Evolutionary conservation across 768 basidiomycete genomes (phyloP), one percentile per base, ranked within the genome.

Genomic region (Tricholoma sp.): DNA sequence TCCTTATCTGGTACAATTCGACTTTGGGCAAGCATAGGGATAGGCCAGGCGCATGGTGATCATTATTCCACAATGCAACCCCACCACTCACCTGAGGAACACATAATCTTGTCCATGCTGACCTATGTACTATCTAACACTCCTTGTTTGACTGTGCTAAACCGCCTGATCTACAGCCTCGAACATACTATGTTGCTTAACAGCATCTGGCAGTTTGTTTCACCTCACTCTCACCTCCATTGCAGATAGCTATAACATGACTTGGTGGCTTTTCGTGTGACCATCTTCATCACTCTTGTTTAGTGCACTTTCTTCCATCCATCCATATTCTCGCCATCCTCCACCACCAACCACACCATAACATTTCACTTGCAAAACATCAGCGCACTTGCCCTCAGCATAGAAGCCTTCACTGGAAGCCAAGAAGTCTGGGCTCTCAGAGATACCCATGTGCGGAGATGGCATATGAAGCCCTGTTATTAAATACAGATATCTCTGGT

Each of bases 11-110:
- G 94, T 4, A 76, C 84, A 59, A 72, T 92, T 54, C 83, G 90
- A 36, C 90, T 91, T 67, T 98, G 94, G 94, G 87, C 93, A 55
- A 88, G 85, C 58, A 87, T 95, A 42, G 86, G 86, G 4, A 89
- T 87, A 57, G 90, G 90, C 12, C 80, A 92, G 12, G 88, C 91
- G 2, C 89, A 90, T 11, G 90, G 89, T 8, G 81, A 88, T 36
- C 83, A 83, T 58, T 88, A 77, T 64, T 76, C 77, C 9, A 77
- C 79, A 28, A 71, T 77, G 3, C 62, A 76, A 9, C 61, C 88
- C 50, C 74, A 77, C 18, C 68, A 90, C 47, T 72, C 72, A 29
- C 59, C 74, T 3, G 80, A 78, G 1, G 89, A 91, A 65, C 74
- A 75, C 48, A 77, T 88, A 84, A 81, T 60, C 67, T 91, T n/a